These are phyloP conservation scores for Aquilaria malaccensis DNA, from an alignment of 345 rosid species.

Conservation along the genomic window DNA sequence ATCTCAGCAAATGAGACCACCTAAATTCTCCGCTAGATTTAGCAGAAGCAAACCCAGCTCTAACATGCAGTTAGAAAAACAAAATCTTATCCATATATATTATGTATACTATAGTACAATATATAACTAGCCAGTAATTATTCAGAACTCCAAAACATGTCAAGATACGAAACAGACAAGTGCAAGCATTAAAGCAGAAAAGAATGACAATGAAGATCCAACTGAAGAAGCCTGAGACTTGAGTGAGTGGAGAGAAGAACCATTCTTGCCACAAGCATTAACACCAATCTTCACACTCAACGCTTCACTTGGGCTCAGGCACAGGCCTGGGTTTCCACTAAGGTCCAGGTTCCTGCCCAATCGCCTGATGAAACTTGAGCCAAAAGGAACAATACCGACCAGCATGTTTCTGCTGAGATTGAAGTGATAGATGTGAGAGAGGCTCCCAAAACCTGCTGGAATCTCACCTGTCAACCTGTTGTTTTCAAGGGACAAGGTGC, in stretches of 20 bases:
- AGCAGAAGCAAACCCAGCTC: not conserved
- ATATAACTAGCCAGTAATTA: too few relatives aligned
- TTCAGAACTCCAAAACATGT: not conserved
- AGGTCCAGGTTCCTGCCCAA: conserved; percentile 79
- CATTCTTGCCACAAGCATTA: conserved; percentile 40
- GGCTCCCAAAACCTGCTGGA: conserved; percentile 37
- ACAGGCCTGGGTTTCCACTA: conserved; percentile 71
- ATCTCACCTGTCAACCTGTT: conserved; percentile 69
- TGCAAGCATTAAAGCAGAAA: conserved; percentile 18
- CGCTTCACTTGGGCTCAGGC: conserved; percentile 59
- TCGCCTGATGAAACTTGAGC: conserved; percentile 51
- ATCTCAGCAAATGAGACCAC: conserved; percentile 6
- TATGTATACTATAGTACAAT: too few relatives aligned
- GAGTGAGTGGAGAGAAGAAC: conserved; percentile 24
- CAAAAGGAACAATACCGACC: conserved; percentile 69
- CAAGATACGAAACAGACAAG: not conserved
- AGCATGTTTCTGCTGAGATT: conserved; percentile 65
- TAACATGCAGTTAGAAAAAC: not conserved
- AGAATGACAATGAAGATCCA: conserved; percentile 11
- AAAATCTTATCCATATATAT: too few relatives aligned
- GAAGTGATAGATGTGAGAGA: conserved; percentile 66
- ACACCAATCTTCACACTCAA: conserved; percentile 56
- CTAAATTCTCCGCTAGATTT: conserved; percentile 2
- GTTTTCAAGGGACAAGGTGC: conserved; percentile 76
- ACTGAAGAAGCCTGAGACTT: conserved; percentile 39